Base-by-base conservation (phyloP, 192 early-diverging fungal genomes). In the Gryganskiella cystojenkinii region DNA sequence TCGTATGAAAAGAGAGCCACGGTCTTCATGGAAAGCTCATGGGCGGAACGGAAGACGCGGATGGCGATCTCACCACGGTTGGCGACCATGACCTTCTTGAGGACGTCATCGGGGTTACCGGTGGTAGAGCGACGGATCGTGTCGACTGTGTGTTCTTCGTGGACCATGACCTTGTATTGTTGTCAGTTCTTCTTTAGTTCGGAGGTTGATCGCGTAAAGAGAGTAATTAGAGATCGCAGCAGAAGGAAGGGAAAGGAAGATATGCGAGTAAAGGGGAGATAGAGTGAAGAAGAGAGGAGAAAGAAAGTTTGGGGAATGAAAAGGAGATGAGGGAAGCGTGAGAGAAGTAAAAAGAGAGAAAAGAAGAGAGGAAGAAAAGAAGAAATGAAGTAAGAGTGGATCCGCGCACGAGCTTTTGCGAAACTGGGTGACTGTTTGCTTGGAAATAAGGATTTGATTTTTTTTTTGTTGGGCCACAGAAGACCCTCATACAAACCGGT, bases 1-100 rank as follows among this genome's bases (percentile, higher is more conserved):
- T 96, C 96, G 79, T 95, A 86, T 4, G 93, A 92, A 81, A 92
- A 99, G 61, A 97, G 85, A 33, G 93, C 93, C 13, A 98, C 89
- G 51, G 95, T 92, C 68, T 87, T 89, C 88, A 98, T 89, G 59
- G 95, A 92, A 33, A 98, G 86, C 84, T 96, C 94, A 79, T 96
- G 93, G 1, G 94, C 95, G 9, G 95, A 93, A 60, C 96, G 90
- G 80, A 98, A 94, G 75, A 99, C 88, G 44, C 97, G 90, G 81
- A 97, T 94, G 42, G 97, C 95, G 66, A 99, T 99, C 85, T 99
- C 97, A 14, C 85, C 85, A 71, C 85, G 83, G 79, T 87, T 87
- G 59, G 81, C 85, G 43, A 87, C 85, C 68, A 87, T 54, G 54
- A 87, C 69, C 47, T 87, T 87, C 46, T 84, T 80, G 58, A 87